Base-by-base conservation (phyloP, 345 rosid genomes). In the Firmiana major region DNA sequence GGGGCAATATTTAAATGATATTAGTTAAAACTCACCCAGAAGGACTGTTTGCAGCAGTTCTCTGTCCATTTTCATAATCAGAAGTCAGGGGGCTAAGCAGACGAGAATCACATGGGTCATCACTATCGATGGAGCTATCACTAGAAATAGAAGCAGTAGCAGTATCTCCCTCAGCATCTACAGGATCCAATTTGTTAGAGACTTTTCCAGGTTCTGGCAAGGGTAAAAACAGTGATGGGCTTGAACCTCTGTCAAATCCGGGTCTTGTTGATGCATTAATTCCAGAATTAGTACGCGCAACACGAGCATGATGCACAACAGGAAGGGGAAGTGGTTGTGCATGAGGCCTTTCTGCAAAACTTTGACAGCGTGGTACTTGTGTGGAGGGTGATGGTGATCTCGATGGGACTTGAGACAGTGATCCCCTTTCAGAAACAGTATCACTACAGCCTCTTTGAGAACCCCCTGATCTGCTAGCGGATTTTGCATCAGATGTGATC, bases 251-350 rank as follows among this genome's bases (percentile, higher is more conserved):
- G 54, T 87, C 89, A 36, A 76, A 80, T 74, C 86, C 85, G 19
- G 85, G 85, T 81, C 87, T 87, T 53, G 80, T 70, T 21, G 88
- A 79, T 31, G 79, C 83, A 79, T 80, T 80, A 45, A 83, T 81
- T 55, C 82, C 92, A 34, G 89, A 85, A 84, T 88, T 86, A 77
- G 82, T 85, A 16, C 83, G 84, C 40, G 65, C 86, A 11, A 86
- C 78, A 13, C 72, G 63, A 48, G 81, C 71, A 76, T 81, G 88
- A 76, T 81, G 88, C 58, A 77, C 70, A 43, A 58, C 85, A 77
- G 97, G 97, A 74, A 88, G 89, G 71, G 97, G 97, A 83, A 92
- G 97, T 70, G 97, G 97, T 34, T 89, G 92, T 15, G 97, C 90
- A 79, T 60, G 84, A 75, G 91, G 81, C 83, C 93, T 88, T 75